Evolutionary conservation across 495 filamentous ascomycete species (phyloP).

Genomic region (Neurospora discreta): DNA sequence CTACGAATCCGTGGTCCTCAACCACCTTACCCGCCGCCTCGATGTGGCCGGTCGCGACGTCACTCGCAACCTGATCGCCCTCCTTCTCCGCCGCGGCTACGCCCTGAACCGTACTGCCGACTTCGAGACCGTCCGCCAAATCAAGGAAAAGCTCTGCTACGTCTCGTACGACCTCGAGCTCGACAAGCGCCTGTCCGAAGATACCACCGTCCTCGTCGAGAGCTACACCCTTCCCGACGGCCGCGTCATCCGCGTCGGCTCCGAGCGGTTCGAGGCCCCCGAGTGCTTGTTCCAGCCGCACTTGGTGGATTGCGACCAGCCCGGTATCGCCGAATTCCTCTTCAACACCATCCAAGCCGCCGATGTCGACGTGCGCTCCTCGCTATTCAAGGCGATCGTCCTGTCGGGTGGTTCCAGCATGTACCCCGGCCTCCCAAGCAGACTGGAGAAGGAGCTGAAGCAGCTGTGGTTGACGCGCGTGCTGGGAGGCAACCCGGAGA

Average conservation of each 20-base stretch:
- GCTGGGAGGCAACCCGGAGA: constrained; percentile 77
- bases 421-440: constrained; percentile 91
- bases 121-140: constrained; percentile 97
- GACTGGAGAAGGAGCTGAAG: constrained; percentile 96
- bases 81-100: constrained; percentile 90
- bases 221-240: constrained; percentile 95
- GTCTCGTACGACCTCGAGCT: constrained; percentile 96
- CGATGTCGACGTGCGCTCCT: constrained; percentile 87
- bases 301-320: constrained; percentile 93
- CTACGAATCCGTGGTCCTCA: constrained; percentile 92
- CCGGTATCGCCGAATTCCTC: constrained; percentile 89
- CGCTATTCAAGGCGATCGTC: constrained; percentile 93
- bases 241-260: constrained; percentile 88
- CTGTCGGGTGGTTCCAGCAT: constrained; percentile 94
- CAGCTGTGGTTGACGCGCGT: constrained; percentile 95
- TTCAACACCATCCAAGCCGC: constrained; percentile 97
- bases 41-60: constrained; percentile 97
- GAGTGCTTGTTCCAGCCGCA: constrained; percentile 99
- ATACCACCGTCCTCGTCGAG: constrained; percentile 95
- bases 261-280: constrained; percentile 93
- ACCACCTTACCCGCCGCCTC: constrained; percentile 85
- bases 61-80: constrained; percentile 89
- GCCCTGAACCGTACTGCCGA: constrained; percentile 96
- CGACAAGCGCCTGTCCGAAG: constrained; percentile 90
- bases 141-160: constrained; percentile 99